phyloP scores from a whole-genome alignment of 495 filamentous ascomycete genomes.

The Neurospora discreta region DNA sequence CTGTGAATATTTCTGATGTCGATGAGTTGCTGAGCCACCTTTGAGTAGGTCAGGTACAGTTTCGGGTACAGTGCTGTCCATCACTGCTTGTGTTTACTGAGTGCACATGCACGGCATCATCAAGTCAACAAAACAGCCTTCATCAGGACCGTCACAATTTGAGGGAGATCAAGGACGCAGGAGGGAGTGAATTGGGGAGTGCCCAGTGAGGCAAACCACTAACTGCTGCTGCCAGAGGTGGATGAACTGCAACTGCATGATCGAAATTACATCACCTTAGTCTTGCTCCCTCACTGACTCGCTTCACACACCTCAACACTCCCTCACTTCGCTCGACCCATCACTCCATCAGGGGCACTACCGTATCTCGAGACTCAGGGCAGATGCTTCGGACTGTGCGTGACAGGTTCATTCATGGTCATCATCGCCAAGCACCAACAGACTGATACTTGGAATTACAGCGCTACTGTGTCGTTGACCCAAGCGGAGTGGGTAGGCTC shows the following conservation, averaged over 20 bases:
- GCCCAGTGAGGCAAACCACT: not conserved
- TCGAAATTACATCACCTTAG: not conserved
- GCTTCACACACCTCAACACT: not conserved
- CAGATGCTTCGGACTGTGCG: not conserved
- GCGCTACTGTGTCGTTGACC: not conserved
- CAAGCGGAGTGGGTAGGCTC: not conserved
- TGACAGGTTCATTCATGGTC: not conserved
- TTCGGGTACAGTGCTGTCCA: not conserved
- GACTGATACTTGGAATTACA: not conserved
- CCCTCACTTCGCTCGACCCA: not conserved
- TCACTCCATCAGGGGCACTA: not conserved
- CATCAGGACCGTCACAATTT: not conserved
- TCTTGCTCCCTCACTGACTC: not conserved
- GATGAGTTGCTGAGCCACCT: not conserved
- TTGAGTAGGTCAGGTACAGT: not conserved
- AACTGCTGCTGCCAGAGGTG: not conserved
- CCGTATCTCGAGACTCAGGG: not conserved
- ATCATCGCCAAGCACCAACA: not conserved
- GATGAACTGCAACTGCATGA: not conserved
- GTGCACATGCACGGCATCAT: no score
- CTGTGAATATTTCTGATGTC: not conserved
- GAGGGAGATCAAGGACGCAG: not conserved
- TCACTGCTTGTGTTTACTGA: no score
- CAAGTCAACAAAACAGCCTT: no score
- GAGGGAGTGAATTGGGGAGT: not conserved